Conservation (phyloP, 164 flowering plant species). For the Santalum album region DNA sequence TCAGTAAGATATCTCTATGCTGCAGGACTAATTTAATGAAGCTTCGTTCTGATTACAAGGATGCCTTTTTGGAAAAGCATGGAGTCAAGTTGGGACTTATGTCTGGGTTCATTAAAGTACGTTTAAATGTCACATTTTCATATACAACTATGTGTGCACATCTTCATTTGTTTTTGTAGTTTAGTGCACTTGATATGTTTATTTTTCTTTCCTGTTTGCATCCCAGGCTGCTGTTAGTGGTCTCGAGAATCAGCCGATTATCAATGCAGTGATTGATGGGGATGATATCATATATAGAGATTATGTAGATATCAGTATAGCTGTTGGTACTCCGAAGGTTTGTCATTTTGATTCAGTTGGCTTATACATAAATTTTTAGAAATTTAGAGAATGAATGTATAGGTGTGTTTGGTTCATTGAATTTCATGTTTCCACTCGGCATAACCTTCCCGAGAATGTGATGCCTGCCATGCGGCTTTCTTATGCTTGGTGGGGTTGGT, state of each 20-base stretch:
- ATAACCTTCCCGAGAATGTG: too few species aligned
- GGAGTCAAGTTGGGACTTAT: conserved; percentile 91
- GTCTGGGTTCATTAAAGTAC: conserved; percentile 94
- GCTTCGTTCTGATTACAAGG: conserved; percentile 93
- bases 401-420: too few species aligned
- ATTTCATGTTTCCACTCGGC: too few species aligned
- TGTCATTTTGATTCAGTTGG: conserved; percentile 3
- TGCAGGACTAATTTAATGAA: conserved; percentile 96
- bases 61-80: conserved; percentile 86
- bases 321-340: conserved; percentile 95
- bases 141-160: too few species aligned
- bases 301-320: conserved; percentile 80
- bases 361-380: background rate
- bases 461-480: too few species aligned
- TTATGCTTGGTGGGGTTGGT: too few species aligned
- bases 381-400: too few species aligned
- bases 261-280: conserved; percentile 94
- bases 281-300: conserved; percentile 92
- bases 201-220: too few species aligned
- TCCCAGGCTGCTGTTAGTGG: conserved; percentile 96
- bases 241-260: conserved; percentile 73
- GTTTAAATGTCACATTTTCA: too few species aligned
- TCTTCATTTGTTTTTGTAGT: too few species aligned
- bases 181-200: too few species aligned
- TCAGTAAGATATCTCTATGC: background rate